Evolutionary conservation across 2,329 filamentous ascomycete species (phyloP), one percentile per base, ranked within the genome.

Genomic region (Purpureocillium takamizusanense): DNA sequence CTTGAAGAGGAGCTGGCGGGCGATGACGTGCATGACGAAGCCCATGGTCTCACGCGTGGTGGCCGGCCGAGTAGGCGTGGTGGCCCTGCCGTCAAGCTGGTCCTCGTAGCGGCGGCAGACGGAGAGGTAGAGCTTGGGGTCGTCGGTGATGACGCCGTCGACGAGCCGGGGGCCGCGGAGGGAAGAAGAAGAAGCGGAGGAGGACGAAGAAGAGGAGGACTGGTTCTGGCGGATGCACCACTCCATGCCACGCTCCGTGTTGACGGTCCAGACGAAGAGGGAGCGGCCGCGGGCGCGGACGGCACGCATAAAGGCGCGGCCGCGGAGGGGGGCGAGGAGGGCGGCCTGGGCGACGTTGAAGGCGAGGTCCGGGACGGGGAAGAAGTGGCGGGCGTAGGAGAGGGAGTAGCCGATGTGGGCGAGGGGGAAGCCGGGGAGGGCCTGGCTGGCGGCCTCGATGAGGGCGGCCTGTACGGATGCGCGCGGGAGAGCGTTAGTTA

Each of bases 251-350:
- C 70, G 67, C 45, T 76, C 73, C 12, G 83, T 74, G 55, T 97
- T 95, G 36, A 95, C 84, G 0, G 89, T 95, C 90, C 90, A 97
- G 1, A 78, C 74, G 50, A 83, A 81, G 4, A 95, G 65, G 4
- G 74, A 71, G 16, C 83, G 72, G 43, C 71, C 46, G 17, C 43
- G 40, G 16, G 42, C 41, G 10, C 46, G 70, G 18, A 77, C 74
- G 39, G 81, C 72, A 11, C 67, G 66, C 13, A 88, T 60, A 62
- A 95, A 92, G 10, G 65, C 62, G 9, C 59, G 55, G 7, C 88
- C 88, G 28, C 33, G 36, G n/a, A 76, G 65, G 0, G 79, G 79
- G 1, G 82, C 78, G 41, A 86, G 72, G 36, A 95, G 70, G 15
- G 77, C 63, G 40, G 72, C 69, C 44, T 84, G 78, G 34, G 84